A percentile compares a stretch with the other conserved stretches of the same genome.
Evolutionary conservation across 1,139 yeast species (phyloP).

Genomic region (Kodamaea plutei): DNA sequence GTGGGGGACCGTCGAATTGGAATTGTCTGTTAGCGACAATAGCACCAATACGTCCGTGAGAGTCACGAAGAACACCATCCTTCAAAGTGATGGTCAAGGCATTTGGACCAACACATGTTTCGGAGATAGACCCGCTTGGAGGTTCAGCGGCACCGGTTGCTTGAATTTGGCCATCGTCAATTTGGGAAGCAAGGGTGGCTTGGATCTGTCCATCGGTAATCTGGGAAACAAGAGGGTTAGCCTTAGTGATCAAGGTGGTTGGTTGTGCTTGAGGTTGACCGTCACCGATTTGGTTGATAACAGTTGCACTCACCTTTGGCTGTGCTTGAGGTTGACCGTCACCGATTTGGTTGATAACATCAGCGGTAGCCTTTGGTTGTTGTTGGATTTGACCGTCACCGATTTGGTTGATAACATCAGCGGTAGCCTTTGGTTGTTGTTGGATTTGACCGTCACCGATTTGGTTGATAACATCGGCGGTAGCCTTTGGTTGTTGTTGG

Average conservation of each 20-base stretch:
- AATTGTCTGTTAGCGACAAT: slow-evolving; percentile 45
- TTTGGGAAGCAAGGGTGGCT: slow-evolving; percentile 36
- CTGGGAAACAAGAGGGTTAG: slow-evolving; percentile 28
- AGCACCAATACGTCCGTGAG: slow-evolving; percentile 36
- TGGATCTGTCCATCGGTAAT: slow-evolving; percentile 34
- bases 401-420: slow-evolving; percentile 42
- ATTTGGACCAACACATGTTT: slow-evolving; percentile 25
- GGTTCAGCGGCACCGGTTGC: slow-evolving; percentile 17
- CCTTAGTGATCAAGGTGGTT: slow-evolving; percentile 14
- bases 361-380: slow-evolving; percentile 31
- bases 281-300: slow-evolving; percentile 30
- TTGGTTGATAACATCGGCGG: slow-evolving; percentile 28
- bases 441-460: slow-evolving; percentile 52
- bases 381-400: slow-evolving; percentile 51
- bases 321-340: slow-evolving; percentile 37
- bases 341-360: slow-evolving; percentile 32
- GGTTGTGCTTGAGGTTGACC: slow-evolving; percentile 35
- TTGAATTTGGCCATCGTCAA: slow-evolving; percentile 35
- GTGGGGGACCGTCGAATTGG: slow-evolving; percentile 45
- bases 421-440: slow-evolving; percentile 29
- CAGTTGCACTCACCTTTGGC: slow-evolving; percentile 19
- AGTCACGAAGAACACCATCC: slow-evolving; percentile 28
- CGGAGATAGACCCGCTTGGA: slow-evolving; percentile 4
- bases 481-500: slow-evolving; percentile 23
- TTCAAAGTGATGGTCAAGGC: slow-evolving; percentile 28